These are phyloP conservation scores for Lachancea dasiensis DNA, from an alignment of 805 yeast genomes.

Conservation along the genomic window DNA sequence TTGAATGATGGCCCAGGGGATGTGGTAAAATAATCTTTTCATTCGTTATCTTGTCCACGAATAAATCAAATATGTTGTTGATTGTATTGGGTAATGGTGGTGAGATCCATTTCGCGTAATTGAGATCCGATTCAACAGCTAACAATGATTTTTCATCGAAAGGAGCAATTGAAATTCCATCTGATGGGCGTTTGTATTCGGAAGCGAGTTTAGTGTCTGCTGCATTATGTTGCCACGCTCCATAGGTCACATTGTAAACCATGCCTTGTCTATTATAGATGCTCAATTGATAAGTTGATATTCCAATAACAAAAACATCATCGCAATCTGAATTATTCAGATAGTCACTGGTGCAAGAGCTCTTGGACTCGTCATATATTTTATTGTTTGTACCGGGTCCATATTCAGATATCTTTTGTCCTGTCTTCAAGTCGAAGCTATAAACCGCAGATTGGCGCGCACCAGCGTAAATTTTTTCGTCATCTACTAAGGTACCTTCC, in stretches of 20 bases:
- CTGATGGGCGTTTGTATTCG: slow-evolving; percentile 54
- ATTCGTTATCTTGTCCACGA: slow-evolving; percentile 25
- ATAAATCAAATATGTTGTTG: slow-evolving; percentile 75
- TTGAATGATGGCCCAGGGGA: slow-evolving; percentile 40
- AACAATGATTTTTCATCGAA: slow-evolving; percentile 73
- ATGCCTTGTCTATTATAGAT: slow-evolving; percentile 70
- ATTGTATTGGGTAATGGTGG: slow-evolving; percentile 60
- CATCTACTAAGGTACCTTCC: slow-evolving; percentile 34
- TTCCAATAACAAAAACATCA: slow-evolving; percentile 54
- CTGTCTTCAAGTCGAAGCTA: slow-evolving; percentile 66
- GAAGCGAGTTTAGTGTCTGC: slow-evolving; percentile 51
- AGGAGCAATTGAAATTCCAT: slow-evolving; percentile 75
- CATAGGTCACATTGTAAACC: slow-evolving; percentile 79
- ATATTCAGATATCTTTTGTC: slow-evolving; percentile 62
- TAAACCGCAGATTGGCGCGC: slow-evolving; percentile 68
- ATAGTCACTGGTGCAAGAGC: slow-evolving; percentile 12
- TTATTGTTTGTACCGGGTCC: slow-evolving; percentile 45
- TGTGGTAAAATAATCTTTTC: slow-evolving; percentile 59
- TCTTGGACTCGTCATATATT: slow-evolving; percentile 13
- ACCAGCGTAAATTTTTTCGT: slow-evolving; percentile 86
- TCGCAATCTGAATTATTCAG: slow-evolving; percentile 19
- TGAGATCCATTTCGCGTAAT: slow-evolving; percentile 74
- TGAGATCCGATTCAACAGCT: slow-evolving; percentile 65
- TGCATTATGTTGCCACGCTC: slow-evolving; percentile 90
- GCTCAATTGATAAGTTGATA: slow-evolving; percentile 61